phyloP scores from a whole-genome alignment of 306 rosid species.

The Purshia tridentata region DNA sequence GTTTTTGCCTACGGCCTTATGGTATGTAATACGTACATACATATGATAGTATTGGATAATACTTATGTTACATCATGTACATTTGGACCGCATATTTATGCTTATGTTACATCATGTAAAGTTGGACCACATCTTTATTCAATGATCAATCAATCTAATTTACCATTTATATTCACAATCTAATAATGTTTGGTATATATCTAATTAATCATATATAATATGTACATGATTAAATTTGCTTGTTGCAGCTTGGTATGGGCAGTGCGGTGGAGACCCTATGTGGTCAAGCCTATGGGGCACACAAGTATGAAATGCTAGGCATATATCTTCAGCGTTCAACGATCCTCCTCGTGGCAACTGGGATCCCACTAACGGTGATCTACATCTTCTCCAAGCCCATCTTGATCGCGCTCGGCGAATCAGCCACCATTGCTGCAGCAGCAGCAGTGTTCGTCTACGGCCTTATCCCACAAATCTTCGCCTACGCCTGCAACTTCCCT shows the following conservation, averaged over 20 bases:
- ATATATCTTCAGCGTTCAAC: conserved; percentile 48
- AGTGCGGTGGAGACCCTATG: conserved; percentile 65
- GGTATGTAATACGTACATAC: conserved; percentile 23
- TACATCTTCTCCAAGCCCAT: conserved; percentile 41
- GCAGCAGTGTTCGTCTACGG: conserved; percentile 48
- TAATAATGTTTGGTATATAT: no score
- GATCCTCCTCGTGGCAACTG: conserved; percentile 37
- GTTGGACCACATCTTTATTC: no score
- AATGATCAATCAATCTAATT: no score
- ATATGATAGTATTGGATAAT: no score
- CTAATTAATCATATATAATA: no score
- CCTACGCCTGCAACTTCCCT: conserved; percentile 54
- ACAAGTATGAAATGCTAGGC: conserved; percentile 43
- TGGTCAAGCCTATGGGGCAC: conserved; percentile 67
- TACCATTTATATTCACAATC: no score
- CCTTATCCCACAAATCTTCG: conserved; percentile 55
- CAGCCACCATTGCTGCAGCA: conserved; percentile 29
- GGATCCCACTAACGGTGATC: conserved; percentile 32
- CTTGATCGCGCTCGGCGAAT: conserved; percentile 39
- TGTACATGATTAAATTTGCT: no score
- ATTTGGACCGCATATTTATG: no score
- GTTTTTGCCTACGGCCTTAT: conserved; percentile 53
- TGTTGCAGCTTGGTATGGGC: conserved; percentile 55
- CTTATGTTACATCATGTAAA: no score
- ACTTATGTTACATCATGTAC: no score